Evolutionary conservation across 1,284 basidiomycete genomes (phyloP).

Genomic region (Tylopilus orsonianus): DNA sequence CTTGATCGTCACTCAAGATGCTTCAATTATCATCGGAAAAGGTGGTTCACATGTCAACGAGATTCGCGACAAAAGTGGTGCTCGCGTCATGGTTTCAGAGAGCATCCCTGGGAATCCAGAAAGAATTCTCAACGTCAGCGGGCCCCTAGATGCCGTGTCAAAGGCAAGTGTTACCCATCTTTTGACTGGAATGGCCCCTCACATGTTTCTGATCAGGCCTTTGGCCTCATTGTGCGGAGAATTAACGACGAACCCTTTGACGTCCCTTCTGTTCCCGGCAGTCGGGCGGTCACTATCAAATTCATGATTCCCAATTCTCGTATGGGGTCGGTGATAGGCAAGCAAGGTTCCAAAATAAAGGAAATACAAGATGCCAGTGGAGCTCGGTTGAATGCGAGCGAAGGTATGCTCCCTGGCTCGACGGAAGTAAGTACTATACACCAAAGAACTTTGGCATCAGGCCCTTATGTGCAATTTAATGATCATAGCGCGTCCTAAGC

Average conservation of each 20-base stretch:
- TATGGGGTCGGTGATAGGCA: conserved; percentile 99
- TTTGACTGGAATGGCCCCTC: conserved; percentile 7
- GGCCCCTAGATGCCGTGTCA: conserved; percentile 96
- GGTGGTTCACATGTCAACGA: conserved; percentile 97
- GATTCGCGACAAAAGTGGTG: conserved; percentile 96
- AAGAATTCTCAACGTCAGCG: conserved; percentile 95
- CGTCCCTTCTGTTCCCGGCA: conserved; percentile 95
- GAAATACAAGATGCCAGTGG: conserved; percentile 99
- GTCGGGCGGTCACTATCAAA: conserved; percentile 97
- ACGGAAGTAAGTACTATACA: conserved; percentile 72
- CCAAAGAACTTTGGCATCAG: conserved; percentile 5
- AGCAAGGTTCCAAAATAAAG: conserved; percentile 97
- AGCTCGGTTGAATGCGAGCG: conserved; percentile 93
- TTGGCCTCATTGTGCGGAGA: conserved; percentile 96
- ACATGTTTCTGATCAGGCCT: conserved; percentile 63
- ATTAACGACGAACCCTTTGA: conserved; percentile 99
- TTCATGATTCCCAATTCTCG: conserved; percentile 99
- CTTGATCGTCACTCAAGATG: conserved; percentile 98
- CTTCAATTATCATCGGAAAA: conserved; percentile 98
- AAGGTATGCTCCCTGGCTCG: conserved; percentile 98
- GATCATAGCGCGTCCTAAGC: conserved; percentile 82
- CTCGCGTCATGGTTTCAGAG: conserved; percentile 93
- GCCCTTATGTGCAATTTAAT: conserved; percentile 14
- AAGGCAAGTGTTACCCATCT: conserved; percentile 61
- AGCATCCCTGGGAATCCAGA: conserved; percentile 98